Evolutionary conservation across 768 basidiomycete species (phyloP), one percentile per base, ranked within the genome.

Genomic region (Tulasnella sp.): DNA sequence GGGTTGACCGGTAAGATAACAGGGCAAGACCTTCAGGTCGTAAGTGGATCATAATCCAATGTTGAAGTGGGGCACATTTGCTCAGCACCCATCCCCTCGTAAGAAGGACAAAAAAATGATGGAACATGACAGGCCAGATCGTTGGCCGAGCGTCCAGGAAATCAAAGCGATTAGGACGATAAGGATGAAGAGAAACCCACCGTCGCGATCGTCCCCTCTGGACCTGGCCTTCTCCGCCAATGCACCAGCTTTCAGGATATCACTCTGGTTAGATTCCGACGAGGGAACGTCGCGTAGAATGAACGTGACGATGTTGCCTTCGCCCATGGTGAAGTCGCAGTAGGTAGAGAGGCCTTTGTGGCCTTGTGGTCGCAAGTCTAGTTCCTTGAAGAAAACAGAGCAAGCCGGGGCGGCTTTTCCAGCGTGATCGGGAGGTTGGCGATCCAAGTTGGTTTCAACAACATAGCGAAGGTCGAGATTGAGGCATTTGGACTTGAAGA

Each of bases 231-330:
- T 27, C n/a, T 54, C 39, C 15, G 37, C 17, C 39, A 54, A 40
- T 17, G 21, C 36, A 15, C 29, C 29, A 9, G 29, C 35, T 40
- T 25, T 11, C 39, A 27, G 17, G 4, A 23, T 11, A 17, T 23
- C 23, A 15, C 21, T n/a, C 17, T n/a, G 9, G 35, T 12, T 27
- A 3, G 35, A 14, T 25, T n/a, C 17, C 4, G 49, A 41, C 19
- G 17, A 31, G 12, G 31, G 50, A 59, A 49, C 29, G 37, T 9
- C 14, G 15, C 92, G 74, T 63, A 97, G 70, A 14, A 96, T 75
- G 63, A 97, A 96, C 2, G 86, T 87, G n/a, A 97, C 82, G 15
- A 76, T 76, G 68, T 99, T 91, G 0, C 94, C 93, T 68, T 97
- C 94, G 19, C 70, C 66, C 19, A 97, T 72, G 23, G 72, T 69